These are phyloP conservation scores for Russula brevipes DNA, from an alignment of 768 basidiomycete genomes.

Conservation along the genomic window DNA sequence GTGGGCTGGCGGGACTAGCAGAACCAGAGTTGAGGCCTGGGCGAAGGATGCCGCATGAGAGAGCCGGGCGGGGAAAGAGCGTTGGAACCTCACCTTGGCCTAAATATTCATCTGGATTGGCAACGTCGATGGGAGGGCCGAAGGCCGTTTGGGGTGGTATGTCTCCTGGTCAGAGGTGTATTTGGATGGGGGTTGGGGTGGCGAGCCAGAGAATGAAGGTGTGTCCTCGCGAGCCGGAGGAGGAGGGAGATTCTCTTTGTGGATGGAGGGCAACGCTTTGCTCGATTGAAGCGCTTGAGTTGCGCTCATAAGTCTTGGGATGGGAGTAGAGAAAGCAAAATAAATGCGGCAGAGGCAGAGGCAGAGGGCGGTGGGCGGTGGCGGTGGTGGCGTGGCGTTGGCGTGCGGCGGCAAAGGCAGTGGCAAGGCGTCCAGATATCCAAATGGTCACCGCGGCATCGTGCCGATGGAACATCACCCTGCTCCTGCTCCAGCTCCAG, in stretches of 20 bases:
- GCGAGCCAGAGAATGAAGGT: neutral
- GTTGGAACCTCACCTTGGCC: conserved; percentile 5
- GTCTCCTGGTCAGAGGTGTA: conserved; percentile 11
- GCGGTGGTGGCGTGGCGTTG: no score
- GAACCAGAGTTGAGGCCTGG: conserved; percentile 14
- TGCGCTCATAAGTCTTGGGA: conserved; percentile 26
- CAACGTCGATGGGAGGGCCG: conserved; percentile 24
- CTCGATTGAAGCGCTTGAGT: conserved; percentile 6
- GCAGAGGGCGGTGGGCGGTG: no score
- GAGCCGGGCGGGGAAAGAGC: neutral
- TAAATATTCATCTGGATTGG: conserved; percentile 9
- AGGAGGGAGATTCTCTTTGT: conserved; percentile 32
- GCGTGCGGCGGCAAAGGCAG: no score
- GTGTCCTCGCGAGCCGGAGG: neutral
- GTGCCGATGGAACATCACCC: no score
- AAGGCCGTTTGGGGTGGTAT: conserved; percentile 9
- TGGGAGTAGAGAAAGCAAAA: neutral
- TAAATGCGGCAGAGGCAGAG: neutral
- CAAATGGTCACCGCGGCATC: no score
- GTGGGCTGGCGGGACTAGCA: conserved; percentile 22
- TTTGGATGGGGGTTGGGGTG: conserved; percentile 24
- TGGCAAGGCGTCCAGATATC: no score
- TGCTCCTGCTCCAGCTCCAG: no score
- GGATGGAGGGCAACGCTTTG: conserved; percentile 32
- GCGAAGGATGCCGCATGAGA: neutral